Evolutionary conservation across 768 basidiomycete species (phyloP), one percentile per base, ranked within the genome.

Genomic region (Rhizopogon salebrosus): DNA sequence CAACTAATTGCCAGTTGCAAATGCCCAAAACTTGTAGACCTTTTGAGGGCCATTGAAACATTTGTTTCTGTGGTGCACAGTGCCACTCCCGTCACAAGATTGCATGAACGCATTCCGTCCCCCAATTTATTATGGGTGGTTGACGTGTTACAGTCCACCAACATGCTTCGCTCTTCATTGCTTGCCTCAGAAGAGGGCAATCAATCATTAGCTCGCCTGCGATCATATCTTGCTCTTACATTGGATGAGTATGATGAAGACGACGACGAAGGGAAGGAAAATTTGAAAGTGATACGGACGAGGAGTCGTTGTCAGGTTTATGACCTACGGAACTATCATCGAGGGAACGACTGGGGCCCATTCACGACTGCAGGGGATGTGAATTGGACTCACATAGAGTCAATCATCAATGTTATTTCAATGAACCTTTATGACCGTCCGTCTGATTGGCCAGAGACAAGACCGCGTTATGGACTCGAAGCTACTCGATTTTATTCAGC

Each of bases 301-400:
- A 60, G 62, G 29, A 82, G 83, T 56, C 72, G 88, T 36, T 75
- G 74, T 53, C 80, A 71, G 57, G 81, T 85, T 4, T 89, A 89
- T 67, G 76, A 86, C 63, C 73, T 88, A 41, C 74, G 77, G 10
- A 80, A 83, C 58, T 89, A 88, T 61, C 63, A 60, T 31, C 57
- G 57, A 23, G 67, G 69, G 22, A 82, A 74, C 53, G 64, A 70
- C 18, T 88, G 80, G 78, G 88, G 86, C 1, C 87, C 87, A 5
- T 84, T 79, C 57, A 54, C 68, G 23, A 49, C 62, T 24, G 64
- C 71, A 16, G 70, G 73, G 27, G 42, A 60, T 13, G 77, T 81
- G 51, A 77, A 86, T 59, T 89, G 87, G 87, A 66, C 74, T 38
- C 85, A 88, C 57, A 61, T 85, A 38, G 78, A 85, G 58, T 73